Conservation (phyloP, 139 green algal genomes). For the Chlorella ohadii region DNA sequence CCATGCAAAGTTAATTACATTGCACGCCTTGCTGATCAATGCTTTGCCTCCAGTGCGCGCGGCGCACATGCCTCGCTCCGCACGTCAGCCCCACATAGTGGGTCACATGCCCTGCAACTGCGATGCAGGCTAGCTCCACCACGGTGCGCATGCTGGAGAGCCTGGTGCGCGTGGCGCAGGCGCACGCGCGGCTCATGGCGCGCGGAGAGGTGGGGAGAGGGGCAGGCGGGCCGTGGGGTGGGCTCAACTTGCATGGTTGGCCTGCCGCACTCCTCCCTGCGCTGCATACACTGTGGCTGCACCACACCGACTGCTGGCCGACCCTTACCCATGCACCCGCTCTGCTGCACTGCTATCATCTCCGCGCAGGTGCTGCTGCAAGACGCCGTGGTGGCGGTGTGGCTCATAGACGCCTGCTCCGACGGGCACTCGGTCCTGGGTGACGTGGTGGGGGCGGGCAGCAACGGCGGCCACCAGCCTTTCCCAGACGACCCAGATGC, state of each 20-base stretch:
- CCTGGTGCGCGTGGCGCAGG: constrained; percentile 87
- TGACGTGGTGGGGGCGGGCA: neutral
- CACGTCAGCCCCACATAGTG: no score
- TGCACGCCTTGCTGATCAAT: no score
- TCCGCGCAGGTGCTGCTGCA: constrained; percentile 55
- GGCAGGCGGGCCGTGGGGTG: no score
- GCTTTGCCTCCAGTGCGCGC: no score
- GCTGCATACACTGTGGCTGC: no score
- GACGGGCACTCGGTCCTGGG: constrained; percentile 6
- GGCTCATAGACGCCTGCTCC: constrained; percentile 55
- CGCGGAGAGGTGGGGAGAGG: constrained; percentile 1
- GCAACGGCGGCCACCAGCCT: neutral
- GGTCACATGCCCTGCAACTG: no score
- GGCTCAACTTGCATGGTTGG: no score
- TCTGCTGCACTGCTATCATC: no score
- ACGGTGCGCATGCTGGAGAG: constrained; percentile 91
- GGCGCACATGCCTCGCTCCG: no score
- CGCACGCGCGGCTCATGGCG: constrained; percentile 66
- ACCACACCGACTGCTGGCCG: no score
- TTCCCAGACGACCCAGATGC: constrained; percentile 49
- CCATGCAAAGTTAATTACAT: no score
- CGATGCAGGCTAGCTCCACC: constrained; percentile 12
- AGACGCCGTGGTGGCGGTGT: constrained; percentile 72
- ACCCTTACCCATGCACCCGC: neutral
- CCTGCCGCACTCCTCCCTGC: no score